phyloP scores from a whole-genome alignment of 257 asterid species.

The Ajuga chamaepitys region DNA sequence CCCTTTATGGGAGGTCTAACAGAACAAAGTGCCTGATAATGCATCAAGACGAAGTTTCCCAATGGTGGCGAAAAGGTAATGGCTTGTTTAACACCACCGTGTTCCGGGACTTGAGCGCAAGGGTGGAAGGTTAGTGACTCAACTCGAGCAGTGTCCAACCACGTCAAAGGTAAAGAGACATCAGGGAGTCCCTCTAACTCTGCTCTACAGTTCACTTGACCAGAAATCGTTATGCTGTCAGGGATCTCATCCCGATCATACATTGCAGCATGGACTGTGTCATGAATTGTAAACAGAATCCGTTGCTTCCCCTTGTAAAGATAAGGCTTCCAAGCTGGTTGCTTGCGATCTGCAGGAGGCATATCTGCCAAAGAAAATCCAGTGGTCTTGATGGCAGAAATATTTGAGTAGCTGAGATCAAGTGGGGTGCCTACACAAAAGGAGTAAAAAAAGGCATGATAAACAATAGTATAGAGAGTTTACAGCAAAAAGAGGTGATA shows the following conservation, averaged over 20 bases:
- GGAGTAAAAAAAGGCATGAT: conserved; percentile 6
- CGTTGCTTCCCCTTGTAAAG: conserved; percentile 89
- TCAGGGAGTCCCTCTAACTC: conserved; percentile 96
- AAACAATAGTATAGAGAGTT: conserved; percentile 3
- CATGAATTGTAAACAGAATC: conserved; percentile 80
- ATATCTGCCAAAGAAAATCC: conserved; percentile 79
- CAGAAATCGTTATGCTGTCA: conserved; percentile 69
- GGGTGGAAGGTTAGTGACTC: conserved; percentile 88
- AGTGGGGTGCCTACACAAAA: conserved; percentile 69
- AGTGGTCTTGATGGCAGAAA: conserved; percentile 57
- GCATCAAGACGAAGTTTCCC: conserved; percentile 74
- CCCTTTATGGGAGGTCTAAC: conserved; percentile 90
- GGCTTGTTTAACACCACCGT: conserved; percentile 82
- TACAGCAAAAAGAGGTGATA: background rate
- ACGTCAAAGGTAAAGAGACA: conserved; percentile 74
- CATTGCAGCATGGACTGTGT: conserved; percentile 86
- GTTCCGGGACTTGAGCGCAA: conserved; percentile 98
- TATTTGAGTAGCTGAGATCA: conserved; percentile 75
- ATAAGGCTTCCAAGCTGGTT: conserved; percentile 99
- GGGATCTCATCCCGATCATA: conserved; percentile 96
- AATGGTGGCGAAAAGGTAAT: conserved; percentile 88
- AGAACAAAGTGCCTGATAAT: conserved; percentile 70
- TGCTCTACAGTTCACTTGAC: conserved; percentile 96
- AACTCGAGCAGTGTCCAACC: conserved; percentile 59
- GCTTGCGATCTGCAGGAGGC: conserved; percentile 85